These are phyloP conservation scores for Geum urbanum DNA, from an alignment of 306 rosid genomes.

Conservation along the genomic window DNA sequence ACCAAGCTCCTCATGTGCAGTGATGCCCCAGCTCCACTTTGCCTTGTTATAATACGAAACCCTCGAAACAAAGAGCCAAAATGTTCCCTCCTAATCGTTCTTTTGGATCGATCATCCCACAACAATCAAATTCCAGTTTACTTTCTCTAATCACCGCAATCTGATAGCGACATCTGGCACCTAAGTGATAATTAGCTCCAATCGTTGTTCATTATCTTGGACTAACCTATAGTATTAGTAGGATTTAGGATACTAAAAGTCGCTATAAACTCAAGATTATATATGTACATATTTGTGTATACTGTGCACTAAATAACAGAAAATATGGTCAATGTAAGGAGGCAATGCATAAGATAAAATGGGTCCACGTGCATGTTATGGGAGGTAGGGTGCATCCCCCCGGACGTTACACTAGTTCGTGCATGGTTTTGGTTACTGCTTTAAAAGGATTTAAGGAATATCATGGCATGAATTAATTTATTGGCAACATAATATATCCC, in stretches of 20 bases:
- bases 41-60: slow-evolving; percentile 1
- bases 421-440: slow-evolving; percentile 9
- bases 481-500: slow-evolving; percentile 8
- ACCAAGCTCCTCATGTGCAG: slow-evolving; percentile 72
- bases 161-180: slow-evolving; percentile 17
- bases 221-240: background rate
- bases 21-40: slow-evolving; percentile 43
- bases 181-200: slow-evolving; percentile 12
- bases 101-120: slow-evolving; percentile 28
- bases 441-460: slow-evolving; percentile 48
- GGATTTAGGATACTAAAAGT: background rate
- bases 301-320: background rate
- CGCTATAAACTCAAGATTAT: background rate
- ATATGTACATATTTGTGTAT: background rate
- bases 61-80: slow-evolving; percentile 43
- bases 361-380: slow-evolving; percentile 46
- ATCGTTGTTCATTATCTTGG: slow-evolving; percentile 24
- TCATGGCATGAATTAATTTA: slow-evolving; percentile 32
- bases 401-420: slow-evolving; percentile 11
- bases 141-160: background rate
- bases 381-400: slow-evolving; percentile 54
- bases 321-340: background rate
- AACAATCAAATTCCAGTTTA: slow-evolving; percentile 31
- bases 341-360: slow-evolving; percentile 7
- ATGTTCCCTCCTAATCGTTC: slow-evolving; percentile 39